A percentile compares a stretch with the other conserved stretches of the same genome.
Evolutionary conservation across 2,329 filamentous ascomycete genomes (phyloP).

Genomic region (Sclerotinia spermophila): DNA sequence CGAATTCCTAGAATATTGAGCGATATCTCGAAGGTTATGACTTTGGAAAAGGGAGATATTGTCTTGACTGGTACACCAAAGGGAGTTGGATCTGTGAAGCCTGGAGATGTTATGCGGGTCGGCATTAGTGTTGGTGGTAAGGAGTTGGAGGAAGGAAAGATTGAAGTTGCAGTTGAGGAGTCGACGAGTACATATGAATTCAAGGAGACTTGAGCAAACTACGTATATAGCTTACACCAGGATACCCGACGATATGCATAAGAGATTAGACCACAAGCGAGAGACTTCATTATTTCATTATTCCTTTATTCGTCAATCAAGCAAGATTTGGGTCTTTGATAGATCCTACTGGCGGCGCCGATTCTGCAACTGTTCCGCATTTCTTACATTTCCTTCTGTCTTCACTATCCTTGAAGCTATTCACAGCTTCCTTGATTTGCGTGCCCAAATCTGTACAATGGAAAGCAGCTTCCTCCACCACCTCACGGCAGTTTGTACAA

Average conservation of each 20-base stretch:
- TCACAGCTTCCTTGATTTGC: conserved; percentile 90
- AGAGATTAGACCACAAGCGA: background rate
- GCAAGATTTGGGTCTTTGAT: conserved; percentile 56
- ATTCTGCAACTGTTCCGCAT: conserved; percentile 75
- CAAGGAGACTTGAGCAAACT: conserved; percentile 57
- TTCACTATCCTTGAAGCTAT: conserved; percentile 70
- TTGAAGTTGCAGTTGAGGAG: conserved; percentile 81
- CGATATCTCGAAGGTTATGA: conserved; percentile 94
- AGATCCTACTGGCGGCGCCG: conserved; percentile 58
- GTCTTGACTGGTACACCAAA: conserved; percentile 97
- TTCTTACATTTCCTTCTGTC: conserved; percentile 68
- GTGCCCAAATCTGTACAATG: conserved; percentile 87
- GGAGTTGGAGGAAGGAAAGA: conserved; percentile 78
- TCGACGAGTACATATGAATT: conserved; percentile 75
- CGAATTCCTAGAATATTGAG: conserved; percentile 80
- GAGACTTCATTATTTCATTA: background rate
- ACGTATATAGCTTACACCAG: background rate
- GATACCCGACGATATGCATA: conserved; percentile 9
- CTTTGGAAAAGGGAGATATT: conserved; percentile 85
- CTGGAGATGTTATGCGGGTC: conserved; percentile 83
- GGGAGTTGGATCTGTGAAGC: conserved; percentile 80
- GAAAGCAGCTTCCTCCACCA: conserved; percentile 84
- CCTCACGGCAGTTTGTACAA: conserved; percentile 63
- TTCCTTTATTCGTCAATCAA: conserved; percentile 16
- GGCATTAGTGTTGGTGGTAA: conserved; percentile 75